Base-by-base conservation (phyloP, 768 basidiomycete genomes). In the Xerocomellus dryophilus region DNA sequence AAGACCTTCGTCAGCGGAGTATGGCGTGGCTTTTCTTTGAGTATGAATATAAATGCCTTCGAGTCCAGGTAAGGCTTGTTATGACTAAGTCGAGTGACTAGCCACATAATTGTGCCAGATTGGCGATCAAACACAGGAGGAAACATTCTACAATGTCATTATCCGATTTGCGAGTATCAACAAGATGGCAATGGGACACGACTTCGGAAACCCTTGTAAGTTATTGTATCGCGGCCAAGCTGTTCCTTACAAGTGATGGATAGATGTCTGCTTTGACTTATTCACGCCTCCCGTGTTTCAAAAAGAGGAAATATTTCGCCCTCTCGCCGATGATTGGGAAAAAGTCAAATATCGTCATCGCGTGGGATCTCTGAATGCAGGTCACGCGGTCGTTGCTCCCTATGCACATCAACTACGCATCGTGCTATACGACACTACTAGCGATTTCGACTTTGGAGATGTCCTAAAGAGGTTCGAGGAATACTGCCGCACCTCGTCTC, bases 351-450 rank as follows among this genome's bases (percentile, higher is more conserved):
- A 74, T 61, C 82, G 81, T 39, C 77, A 80, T 41, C 79, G 89
- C 12, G 72, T 90, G 12, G 78, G 79, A 14, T 75, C 77, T 17
- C 61, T 91, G 27, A 76, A 86, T 59, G 66, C 77, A n/a, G 76
- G 78, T 0, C 90, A 92, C 53, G 73, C 63, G 27, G 61, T 67
- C 4, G 76, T 91, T 32, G 82, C 88, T 0, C 82, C 85, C 12
- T 93, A 85, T 60, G 85, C 87, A 1, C 81, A 84, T 46, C 85
- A 90, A 38, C 67, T 93, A 5, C 84, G 86, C 27, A 61, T 92
- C 32, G 62, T 84, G 11, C 74, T 91, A 1, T 78, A 76, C 59
- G 73, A 83, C 20, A 66, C 76, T n/a, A 60, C 76, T n/a, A 60
- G 63, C 3, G 81, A 83, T 46, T 7, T 38, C 21, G 57, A 47